Conservation (phyloP, 2,329 filamentous ascomycete species). For the Aspergillus pseudoviridinutans region DNA sequence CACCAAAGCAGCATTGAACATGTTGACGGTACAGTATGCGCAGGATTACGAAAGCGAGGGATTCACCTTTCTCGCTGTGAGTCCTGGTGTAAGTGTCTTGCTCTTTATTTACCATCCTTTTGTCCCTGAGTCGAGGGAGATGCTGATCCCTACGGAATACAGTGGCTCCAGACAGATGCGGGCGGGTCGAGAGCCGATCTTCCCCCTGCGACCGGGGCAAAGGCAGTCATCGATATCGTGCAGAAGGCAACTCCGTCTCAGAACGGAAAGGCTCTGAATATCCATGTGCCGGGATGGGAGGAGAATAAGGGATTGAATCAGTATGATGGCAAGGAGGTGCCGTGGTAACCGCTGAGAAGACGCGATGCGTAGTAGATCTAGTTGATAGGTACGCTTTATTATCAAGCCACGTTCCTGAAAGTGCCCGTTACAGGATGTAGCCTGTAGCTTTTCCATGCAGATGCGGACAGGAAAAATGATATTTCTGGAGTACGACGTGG, state of each 20-base stretch:
- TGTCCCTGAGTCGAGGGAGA: not conserved
- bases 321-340: constrained; percentile 34
- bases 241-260: constrained; percentile 34
- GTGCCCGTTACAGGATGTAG: not conserved
- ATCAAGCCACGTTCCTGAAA: not conserved
- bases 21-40: constrained; percentile 38
- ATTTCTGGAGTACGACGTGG: too few species aligned
- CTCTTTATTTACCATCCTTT: not conserved
- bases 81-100: constrained; percentile 41
- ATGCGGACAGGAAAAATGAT: not conserved
- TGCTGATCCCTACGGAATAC: not conserved
- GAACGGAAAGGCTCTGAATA: constrained; percentile 48
- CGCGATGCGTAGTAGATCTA: not conserved
- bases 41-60: constrained; percentile 32
- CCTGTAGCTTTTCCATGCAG: too few species aligned
- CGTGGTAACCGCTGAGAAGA: constrained; percentile 22
- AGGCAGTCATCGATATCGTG: constrained; percentile 44
- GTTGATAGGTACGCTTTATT: not conserved
- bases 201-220: constrained; percentile 36
- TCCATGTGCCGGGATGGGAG: constrained; percentile 38
- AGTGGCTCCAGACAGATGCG: constrained; percentile 48
- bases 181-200: constrained; percentile 42
- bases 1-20: constrained; percentile 48
- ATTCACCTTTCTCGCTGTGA: constrained; percentile 41
- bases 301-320: constrained; percentile 30